A percentile compares a stretch with the other conserved stretches of the same genome.
phyloP scores from a whole-genome alignment of 2,329 filamentous ascomycete genomes.

The Fusarium goolgardi region DNA sequence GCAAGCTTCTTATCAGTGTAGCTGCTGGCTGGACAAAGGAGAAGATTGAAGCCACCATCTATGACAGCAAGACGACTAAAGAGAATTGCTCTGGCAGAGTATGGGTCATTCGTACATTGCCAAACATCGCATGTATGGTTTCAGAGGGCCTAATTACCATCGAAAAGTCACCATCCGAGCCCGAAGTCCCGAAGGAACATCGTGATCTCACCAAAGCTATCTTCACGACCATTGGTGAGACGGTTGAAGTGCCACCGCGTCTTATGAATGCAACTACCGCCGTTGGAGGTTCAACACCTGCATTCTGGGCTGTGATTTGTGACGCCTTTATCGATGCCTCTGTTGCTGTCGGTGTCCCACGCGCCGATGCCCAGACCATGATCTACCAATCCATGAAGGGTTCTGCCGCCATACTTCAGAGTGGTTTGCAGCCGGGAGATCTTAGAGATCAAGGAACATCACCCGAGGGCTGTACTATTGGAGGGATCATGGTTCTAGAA shows the following conservation, averaged over 20 bases:
- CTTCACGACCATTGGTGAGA: constrained; percentile 66
- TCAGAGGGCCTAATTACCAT: constrained; percentile 51
- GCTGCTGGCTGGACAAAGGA: constrained; percentile 61
- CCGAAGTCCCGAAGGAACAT: constrained; percentile 33
- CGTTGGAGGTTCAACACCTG: constrained; percentile 69
- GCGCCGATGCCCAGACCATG: constrained; percentile 67
- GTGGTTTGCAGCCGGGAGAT: constrained; percentile 67
- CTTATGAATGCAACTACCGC: constrained; percentile 69
- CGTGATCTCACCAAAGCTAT: constrained; percentile 56
- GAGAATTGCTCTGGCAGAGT: constrained; percentile 35
- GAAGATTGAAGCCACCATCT: constrained; percentile 53
- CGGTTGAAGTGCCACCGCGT: constrained; percentile 61
- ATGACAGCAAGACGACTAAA: constrained; percentile 40
- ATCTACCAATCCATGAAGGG: constrained; percentile 70
- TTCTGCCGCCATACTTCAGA: constrained; percentile 63
- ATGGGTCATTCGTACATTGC: constrained; percentile 50
- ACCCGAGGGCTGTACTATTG: constrained; percentile 71
- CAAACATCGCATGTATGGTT: constrained; percentile 52
- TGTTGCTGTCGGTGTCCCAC: constrained; percentile 69
- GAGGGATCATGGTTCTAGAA: constrained; percentile 68
- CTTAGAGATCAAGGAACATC: constrained; percentile 69
- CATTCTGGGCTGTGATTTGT: constrained; percentile 68
- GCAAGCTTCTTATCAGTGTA: constrained; percentile 64
- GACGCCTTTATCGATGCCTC: constrained; percentile 70
- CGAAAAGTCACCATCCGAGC: constrained; percentile 41